phyloP scores from a whole-genome alignment of 2,329 filamentous ascomycete genomes.

The Clarireedia paspali region DNA sequence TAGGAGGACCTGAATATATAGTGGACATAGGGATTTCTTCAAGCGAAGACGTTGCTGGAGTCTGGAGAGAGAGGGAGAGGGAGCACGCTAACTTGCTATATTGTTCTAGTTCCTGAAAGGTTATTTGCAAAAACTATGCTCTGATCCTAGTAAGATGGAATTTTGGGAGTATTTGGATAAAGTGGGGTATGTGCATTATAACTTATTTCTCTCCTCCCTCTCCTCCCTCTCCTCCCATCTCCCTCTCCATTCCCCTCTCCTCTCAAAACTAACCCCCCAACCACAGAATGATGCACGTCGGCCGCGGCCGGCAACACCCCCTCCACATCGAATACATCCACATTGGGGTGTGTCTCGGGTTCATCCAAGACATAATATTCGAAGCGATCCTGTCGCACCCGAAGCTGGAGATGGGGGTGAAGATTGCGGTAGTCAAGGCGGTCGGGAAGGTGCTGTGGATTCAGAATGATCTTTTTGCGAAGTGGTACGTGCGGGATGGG shows the following conservation, averaged over 20 bases:
- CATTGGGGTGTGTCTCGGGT: constrained; percentile 62
- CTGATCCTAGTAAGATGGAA: constrained; percentile 4
- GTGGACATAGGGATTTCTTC: no score
- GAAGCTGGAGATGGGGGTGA: constrained; percentile 55
- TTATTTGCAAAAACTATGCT: constrained; percentile 2
- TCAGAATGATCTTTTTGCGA: constrained; percentile 80
- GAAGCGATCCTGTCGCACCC: constrained; percentile 61
- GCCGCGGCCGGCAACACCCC: constrained; percentile 3
- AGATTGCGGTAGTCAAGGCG: constrained; percentile 67
- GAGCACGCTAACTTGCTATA: constrained; percentile 42
- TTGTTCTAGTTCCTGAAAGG: background rate
- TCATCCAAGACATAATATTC: constrained; percentile 70
- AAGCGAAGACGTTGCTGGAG: no score
- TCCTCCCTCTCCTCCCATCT: no score
- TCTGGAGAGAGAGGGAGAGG: no score
- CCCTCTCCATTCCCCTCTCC: no score
- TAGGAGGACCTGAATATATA: no score
- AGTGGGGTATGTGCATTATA: constrained; percentile 42
- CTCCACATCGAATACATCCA: constrained; percentile 61
- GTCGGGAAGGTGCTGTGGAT: constrained; percentile 81
- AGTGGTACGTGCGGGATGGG: constrained; percentile 49
- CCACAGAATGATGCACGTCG: constrained; percentile 7
- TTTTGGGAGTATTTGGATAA: constrained; percentile 75
- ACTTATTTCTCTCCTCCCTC: background rate
- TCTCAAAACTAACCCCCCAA: background rate